Percentiles rank a stretch among this genome's conserved stretches.
Conservation (phyloP, 1,284 basidiomycete species). For the Mycena sp. region DNA sequence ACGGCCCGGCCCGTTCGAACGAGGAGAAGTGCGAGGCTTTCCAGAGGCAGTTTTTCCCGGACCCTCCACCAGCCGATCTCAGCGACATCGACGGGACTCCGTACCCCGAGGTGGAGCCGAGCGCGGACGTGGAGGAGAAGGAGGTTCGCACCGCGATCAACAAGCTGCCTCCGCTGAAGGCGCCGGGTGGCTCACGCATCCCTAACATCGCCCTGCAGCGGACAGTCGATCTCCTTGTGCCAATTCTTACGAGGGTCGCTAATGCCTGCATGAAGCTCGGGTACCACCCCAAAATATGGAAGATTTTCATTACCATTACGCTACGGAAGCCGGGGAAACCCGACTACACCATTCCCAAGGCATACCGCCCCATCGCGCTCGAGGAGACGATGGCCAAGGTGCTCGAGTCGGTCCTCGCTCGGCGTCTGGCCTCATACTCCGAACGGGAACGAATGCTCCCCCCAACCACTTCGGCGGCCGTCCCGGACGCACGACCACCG, state of each 20-base stretch:
- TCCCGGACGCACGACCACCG: conserved; percentile 27
- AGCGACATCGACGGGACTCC: not conserved
- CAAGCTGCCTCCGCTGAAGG: not conserved
- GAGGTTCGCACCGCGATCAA: not conserved
- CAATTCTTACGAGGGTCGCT: not conserved
- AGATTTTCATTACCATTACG: conserved; percentile 29
- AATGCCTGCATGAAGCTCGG: not conserved
- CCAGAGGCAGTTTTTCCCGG: conserved; percentile 7
- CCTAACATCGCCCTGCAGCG: conserved; percentile 8
- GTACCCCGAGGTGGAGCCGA: not conserved
- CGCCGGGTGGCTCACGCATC: not conserved
- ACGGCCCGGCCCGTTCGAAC: not conserved
- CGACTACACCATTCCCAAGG: conserved; percentile 36
- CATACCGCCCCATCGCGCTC: conserved; percentile 41
- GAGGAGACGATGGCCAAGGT: conserved; percentile 40
- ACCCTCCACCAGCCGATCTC: not conserved
- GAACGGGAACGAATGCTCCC: conserved; percentile 29
- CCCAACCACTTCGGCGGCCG: conserved; percentile 36
- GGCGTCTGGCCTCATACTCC: conserved; percentile 27
- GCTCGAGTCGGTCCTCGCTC: conserved; percentile 33
- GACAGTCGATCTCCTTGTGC: not conserved
- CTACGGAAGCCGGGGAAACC: conserved; percentile 38
- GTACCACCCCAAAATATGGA: conserved; percentile 30
- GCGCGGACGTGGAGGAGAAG: not conserved
- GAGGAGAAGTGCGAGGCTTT: not conserved